Percentiles rank a stretch among this genome's conserved stretches.
phyloP scores from a whole-genome alignment of 352 stramenopile genomes.

The Pythium biforme region DNA sequence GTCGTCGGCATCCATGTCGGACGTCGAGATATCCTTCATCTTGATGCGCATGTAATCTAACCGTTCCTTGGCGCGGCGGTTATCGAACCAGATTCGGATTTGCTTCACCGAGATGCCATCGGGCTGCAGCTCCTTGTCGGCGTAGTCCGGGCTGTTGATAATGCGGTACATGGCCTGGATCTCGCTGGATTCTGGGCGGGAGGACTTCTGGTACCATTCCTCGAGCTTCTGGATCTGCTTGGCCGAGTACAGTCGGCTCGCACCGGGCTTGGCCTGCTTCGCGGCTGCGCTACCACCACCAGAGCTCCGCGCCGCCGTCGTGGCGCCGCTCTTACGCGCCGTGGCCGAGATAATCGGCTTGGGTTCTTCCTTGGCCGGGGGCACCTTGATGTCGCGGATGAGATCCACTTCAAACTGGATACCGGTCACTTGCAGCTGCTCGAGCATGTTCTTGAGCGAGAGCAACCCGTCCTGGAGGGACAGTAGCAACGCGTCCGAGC shows the following conservation, averaged over 20 bases:
- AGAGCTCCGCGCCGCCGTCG: conserved; percentile 34
- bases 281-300: conserved; percentile 22
- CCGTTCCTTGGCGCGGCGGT: conserved; percentile 79
- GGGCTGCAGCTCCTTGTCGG: conserved; percentile 78
- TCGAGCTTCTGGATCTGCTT: conserved; percentile 89
- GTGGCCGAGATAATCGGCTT: conserved; percentile 31
- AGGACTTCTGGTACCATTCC: conserved; percentile 86
- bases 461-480: conserved; percentile 55
- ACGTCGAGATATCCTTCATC: conserved; percentile 87
- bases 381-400: conserved; percentile 75
- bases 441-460: conserved; percentile 69
- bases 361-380: conserved; percentile 47
- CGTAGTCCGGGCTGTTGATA: conserved; percentile 83
- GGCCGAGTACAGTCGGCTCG: conserved; percentile 81
- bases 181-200: conserved; percentile 74
- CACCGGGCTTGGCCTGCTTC: conserved; percentile 66
- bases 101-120: conserved; percentile 87
- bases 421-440: conserved; percentile 75
- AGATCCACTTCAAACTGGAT: conserved; percentile 85
- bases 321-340: conserved; percentile 30
- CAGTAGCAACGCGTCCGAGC: conserved; percentile 48
- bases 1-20: conserved; percentile 79
- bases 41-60: conserved; percentile 89
- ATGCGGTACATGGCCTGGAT: conserved; percentile 91
- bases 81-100: conserved; percentile 89